Conservation (phyloP, 352 stramenopile genomes). For the Pythium dissotocum region DNA sequence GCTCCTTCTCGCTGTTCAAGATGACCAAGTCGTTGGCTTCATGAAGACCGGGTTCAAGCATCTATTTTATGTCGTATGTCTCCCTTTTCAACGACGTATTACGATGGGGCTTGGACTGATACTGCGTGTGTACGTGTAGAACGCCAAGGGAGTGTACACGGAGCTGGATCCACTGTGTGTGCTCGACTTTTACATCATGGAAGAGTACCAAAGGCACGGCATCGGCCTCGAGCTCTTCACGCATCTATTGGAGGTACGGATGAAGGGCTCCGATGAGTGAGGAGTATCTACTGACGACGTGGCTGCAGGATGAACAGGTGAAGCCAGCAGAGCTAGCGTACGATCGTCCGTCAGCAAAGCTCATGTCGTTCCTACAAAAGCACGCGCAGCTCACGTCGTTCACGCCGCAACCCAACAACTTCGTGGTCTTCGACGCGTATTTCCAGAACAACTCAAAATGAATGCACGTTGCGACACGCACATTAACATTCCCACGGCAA, state of each 20-base stretch:
- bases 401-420: constrained; percentile 80
- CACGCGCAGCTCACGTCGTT: constrained; percentile 50
- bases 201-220: constrained; percentile 53
- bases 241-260: constrained; percentile 44
- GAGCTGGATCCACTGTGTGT: constrained; percentile 80
- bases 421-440: constrained; percentile 81
- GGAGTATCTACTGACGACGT: neutral
- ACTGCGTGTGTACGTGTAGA: constrained; percentile 30
- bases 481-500: too few species aligned
- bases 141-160: constrained; percentile 50
- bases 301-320: constrained; percentile 7
- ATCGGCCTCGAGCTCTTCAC: constrained; percentile 69
- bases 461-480: too few species aligned
- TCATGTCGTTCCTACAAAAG: constrained; percentile 79
- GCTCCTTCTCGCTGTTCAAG: constrained; percentile 40
- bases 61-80: constrained; percentile 74
- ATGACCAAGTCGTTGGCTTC: constrained; percentile 40
- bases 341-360: constrained; percentile 78
- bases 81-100: neutral
- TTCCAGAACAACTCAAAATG: constrained; percentile 29
- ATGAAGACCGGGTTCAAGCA: constrained; percentile 72
- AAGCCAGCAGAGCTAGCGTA: constrained; percentile 50
- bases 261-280: neutral
- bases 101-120: too few species aligned
- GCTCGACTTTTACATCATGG: constrained; percentile 77